phyloP scores from a whole-genome alignment of 768 basidiomycete species.

The Fomitopsis pulvina region DNA sequence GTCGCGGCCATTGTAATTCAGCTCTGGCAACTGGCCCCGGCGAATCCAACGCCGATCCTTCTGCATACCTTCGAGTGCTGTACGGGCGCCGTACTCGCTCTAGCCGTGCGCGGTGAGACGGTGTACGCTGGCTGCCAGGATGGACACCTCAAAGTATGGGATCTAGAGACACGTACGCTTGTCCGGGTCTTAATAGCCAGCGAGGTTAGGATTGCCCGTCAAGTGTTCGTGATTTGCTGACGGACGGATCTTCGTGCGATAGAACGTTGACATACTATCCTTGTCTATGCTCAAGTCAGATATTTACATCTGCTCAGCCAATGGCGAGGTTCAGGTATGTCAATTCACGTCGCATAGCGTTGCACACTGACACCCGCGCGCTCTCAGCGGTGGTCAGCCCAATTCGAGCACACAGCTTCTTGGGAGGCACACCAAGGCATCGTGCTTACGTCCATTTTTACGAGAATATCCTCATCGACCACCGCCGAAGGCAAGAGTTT shows the following conservation, averaged over 20 bases:
- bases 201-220: constrained; percentile 41
- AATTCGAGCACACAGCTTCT: constrained; percentile 78
- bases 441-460: constrained; percentile 71
- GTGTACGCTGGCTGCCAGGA: constrained; percentile 93
- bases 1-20: constrained; percentile 19
- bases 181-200: constrained; percentile 84
- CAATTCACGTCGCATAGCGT: not conserved
- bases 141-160: constrained; percentile 86
- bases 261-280: constrained; percentile 79
- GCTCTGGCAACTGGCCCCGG: constrained; percentile 59
- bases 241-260: not conserved
- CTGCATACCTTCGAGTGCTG: constrained; percentile 64
- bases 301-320: constrained; percentile 43
- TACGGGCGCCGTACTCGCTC: constrained; percentile 78
- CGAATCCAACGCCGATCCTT: constrained; percentile 33
- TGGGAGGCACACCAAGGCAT: constrained; percentile 83
- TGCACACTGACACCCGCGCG: not conserved
- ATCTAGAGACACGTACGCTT: constrained; percentile 82
- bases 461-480: constrained; percentile 18
- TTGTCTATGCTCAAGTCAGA: constrained; percentile 60
- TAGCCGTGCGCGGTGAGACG: constrained; percentile 69
- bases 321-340: constrained; percentile 60
- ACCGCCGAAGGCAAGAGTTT: not conserved
- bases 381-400: constrained; percentile 67
- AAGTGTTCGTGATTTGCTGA: constrained; percentile 6